Evolutionary conservation across 345 rosid species (phyloP).

Genomic region (Jatropha curcas): DNA sequence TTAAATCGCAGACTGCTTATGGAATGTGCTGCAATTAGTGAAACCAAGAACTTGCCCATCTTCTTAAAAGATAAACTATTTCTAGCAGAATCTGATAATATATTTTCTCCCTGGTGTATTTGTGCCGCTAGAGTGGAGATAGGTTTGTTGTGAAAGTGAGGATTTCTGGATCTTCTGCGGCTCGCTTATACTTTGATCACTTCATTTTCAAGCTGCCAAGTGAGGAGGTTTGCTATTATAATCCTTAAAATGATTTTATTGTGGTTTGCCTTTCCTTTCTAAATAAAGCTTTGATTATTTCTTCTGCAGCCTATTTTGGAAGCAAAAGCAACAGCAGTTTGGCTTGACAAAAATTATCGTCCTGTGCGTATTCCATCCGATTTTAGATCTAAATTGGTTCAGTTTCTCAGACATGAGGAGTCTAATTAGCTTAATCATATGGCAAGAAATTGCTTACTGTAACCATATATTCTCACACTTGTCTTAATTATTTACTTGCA

Average conservation of each 20-base stretch:
- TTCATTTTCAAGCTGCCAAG: slow-evolving; percentile 70
- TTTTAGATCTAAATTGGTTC: slow-evolving; percentile 60
- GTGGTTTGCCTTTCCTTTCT: background rate
- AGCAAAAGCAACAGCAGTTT: slow-evolving; percentile 73
- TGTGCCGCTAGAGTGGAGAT: slow-evolving; percentile 62
- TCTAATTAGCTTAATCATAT: slow-evolving; percentile 30
- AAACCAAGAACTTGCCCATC: background rate
- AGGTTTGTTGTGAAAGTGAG: slow-evolving; percentile 66
- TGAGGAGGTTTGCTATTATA: slow-evolving; percentile 52
- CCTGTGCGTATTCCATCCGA: slow-evolving; percentile 72
- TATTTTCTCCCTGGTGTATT: slow-evolving; percentile 6
- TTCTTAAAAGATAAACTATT: background rate
- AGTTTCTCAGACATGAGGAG: slow-evolving; percentile 43
- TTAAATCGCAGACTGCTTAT: background rate
- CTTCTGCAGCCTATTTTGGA: slow-evolving; percentile 60
- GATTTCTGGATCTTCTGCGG: slow-evolving; percentile 68
- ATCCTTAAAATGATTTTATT: background rate
- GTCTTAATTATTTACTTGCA: background rate
- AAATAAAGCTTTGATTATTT: background rate
- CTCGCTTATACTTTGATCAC: slow-evolving; percentile 71
- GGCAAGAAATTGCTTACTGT: background rate
- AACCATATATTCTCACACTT: too few relatives aligned
- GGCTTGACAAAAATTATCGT: slow-evolving; percentile 79
- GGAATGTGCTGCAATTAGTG: background rate
- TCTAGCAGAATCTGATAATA: background rate